A percentile compares a stretch with the other conserved stretches of the same genome.
phyloP scores from a whole-genome alignment of 495 filamentous ascomycete species.

The Hyaloscypha bicolor region DNA sequence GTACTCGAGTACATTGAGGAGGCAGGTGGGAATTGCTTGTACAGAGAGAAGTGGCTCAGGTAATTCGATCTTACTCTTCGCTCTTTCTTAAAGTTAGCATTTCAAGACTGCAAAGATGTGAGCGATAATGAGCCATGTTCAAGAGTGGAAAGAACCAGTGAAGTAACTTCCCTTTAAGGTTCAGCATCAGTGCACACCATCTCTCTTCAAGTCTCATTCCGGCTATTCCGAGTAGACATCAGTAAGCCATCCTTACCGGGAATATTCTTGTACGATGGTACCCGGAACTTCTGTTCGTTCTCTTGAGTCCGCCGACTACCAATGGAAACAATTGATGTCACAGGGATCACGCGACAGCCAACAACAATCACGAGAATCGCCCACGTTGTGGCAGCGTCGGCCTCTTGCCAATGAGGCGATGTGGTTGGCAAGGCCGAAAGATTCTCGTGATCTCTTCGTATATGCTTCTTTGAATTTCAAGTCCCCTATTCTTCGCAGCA shows the following conservation, averaged over 20 bases:
- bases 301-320: not conserved
- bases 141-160: not conserved
- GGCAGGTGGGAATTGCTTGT: not conserved
- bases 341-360: no score
- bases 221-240: not conserved
- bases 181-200: not conserved
- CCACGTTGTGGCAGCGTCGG: constrained; percentile 7
- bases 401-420: constrained; percentile 7
- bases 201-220: not conserved
- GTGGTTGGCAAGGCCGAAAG: constrained; percentile 17
- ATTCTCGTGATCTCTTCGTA: constrained; percentile 14
- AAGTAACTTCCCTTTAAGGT: not conserved
- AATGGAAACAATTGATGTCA: not conserved
- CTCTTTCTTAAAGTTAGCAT: not conserved
- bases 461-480: not conserved
- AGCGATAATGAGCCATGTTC: not conserved
- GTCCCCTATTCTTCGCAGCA: not conserved
- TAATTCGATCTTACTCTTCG: not conserved
- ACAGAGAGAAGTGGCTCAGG: not conserved
- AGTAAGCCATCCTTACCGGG: not conserved
- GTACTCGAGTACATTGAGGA: not conserved
- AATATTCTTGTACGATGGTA: not conserved
- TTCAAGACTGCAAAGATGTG: not conserved
- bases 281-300: not conserved
- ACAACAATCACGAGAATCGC: not conserved